phyloP scores from a whole-genome alignment of 805 yeast species.

The Wickerhamomyces strasburgensis region DNA sequence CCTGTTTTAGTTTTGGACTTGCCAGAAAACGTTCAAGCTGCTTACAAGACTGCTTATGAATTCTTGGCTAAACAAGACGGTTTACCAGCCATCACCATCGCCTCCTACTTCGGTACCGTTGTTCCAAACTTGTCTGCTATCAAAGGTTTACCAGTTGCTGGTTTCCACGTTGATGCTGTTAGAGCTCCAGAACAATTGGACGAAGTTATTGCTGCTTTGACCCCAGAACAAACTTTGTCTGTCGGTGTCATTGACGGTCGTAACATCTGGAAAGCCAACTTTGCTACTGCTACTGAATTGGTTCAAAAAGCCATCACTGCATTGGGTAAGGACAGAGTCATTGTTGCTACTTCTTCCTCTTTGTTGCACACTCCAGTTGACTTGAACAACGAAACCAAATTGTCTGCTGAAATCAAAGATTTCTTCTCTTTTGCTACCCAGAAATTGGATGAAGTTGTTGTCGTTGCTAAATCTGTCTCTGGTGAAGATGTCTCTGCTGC shows the following conservation, averaged over 20 bases:
- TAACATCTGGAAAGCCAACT: slow-evolving; percentile 99
- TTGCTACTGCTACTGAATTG: slow-evolving; percentile 74
- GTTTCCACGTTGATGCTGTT: slow-evolving; percentile 94
- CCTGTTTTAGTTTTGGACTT: slow-evolving; percentile 94
- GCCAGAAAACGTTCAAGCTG: slow-evolving; percentile 75
- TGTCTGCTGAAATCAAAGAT: slow-evolving; percentile 86
- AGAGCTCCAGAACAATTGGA: slow-evolving; percentile 96
- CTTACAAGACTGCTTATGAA: slow-evolving; percentile 85
- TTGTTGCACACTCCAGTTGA: slow-evolving; percentile 98
- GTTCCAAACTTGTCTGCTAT: slow-evolving; percentile 92
- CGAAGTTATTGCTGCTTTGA: slow-evolving; percentile 63
- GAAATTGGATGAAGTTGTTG: slow-evolving; percentile 88
- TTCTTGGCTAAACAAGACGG: slow-evolving; percentile 61
- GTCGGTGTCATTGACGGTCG: slow-evolving; percentile 99
- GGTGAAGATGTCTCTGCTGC: slow-evolving; percentile 74
- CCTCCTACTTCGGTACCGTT: slow-evolving; percentile 98
- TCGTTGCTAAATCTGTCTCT: slow-evolving; percentile 80
- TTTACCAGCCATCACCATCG: slow-evolving; percentile 73
- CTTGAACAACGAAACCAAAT: slow-evolving; percentile 85
- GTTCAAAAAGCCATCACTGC: slow-evolving; percentile 80
- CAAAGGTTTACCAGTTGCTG: slow-evolving; percentile 87
- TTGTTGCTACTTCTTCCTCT: slow-evolving; percentile 94
- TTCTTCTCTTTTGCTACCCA: slow-evolving; percentile 99
- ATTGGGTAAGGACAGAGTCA: slow-evolving; percentile 80
- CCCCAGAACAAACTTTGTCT: slow-evolving; percentile 73